These are phyloP conservation scores for Dissophora ornata DNA, from an alignment of 192 early-diverging fungal genomes.

Conservation along the genomic window DNA sequence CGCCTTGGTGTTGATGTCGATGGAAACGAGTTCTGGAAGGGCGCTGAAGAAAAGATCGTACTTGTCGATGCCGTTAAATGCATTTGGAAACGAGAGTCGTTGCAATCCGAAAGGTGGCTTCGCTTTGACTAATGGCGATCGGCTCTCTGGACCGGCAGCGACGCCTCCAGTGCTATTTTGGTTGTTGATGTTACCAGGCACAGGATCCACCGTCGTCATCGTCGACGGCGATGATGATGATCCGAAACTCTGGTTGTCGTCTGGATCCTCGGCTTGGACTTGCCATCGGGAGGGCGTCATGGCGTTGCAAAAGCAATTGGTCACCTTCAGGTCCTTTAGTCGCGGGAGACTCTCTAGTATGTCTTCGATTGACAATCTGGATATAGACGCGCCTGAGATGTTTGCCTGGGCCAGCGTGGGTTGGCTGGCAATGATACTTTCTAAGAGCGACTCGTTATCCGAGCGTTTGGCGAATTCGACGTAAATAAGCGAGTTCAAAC, in stretches of 20 bases:
- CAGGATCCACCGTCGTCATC: too few species aligned
- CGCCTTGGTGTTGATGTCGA: background rate
- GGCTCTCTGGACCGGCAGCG: too few species aligned
- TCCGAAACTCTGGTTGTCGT: background rate
- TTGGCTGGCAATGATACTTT: background rate
- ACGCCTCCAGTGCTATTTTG: too few species aligned
- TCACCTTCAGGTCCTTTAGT: background rate
- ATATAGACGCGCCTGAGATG: too few species aligned
- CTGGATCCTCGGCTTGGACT: background rate
- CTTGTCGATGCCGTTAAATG: background rate
- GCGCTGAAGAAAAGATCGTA: background rate
- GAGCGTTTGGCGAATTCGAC: too few species aligned
- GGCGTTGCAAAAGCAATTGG: background rate
- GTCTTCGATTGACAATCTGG: background rate
- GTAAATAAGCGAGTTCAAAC: too few species aligned
- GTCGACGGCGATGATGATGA: too few species aligned
- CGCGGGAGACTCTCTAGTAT: background rate
- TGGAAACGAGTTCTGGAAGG: background rate
- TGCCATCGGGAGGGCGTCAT: background rate
- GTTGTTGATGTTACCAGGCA: conserved; percentile 7
- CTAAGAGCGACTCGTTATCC: too few species aligned
- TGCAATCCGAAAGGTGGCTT: background rate
- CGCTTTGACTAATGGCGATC: background rate
- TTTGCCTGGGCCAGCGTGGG: background rate
- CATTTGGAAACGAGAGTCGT: background rate